Conservation (phyloP, 805 yeast genomes). For the Ogataea trehaloabstinens region DNA sequence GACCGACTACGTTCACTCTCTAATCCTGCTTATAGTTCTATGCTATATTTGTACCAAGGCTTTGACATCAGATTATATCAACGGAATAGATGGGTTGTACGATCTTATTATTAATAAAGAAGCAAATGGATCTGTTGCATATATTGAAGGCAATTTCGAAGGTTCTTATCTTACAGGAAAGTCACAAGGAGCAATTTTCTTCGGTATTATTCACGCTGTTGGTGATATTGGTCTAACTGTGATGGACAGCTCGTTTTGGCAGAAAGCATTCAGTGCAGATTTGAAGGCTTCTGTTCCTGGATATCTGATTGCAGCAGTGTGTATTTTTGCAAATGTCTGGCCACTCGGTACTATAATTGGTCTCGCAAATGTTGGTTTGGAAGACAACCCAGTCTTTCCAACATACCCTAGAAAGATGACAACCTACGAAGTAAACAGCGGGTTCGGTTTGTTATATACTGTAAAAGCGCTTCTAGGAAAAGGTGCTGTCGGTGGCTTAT, state of each 20-base stretch:
- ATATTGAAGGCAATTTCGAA: constrained; percentile 31
- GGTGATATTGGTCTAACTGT: constrained; percentile 40
- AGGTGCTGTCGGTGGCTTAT: constrained; percentile 32
- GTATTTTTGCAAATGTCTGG: constrained; percentile 36
- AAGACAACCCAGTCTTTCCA: constrained; percentile 28
- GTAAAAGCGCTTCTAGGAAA: constrained; percentile 34
- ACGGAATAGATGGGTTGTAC: constrained; percentile 32
- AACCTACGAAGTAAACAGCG: constrained; percentile 29
- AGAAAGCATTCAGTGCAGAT: constrained; percentile 38
- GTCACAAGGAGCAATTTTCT: constrained; percentile 34
- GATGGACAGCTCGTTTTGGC: constrained; percentile 41
- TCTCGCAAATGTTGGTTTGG: constrained; percentile 32
- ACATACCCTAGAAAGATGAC: constrained; percentile 35
- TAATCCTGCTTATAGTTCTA: constrained; percentile 30
- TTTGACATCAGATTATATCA: constrained; percentile 26
- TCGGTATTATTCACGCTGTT: constrained; percentile 34
- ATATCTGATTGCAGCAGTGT: constrained; percentile 34
- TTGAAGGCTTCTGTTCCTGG: constrained; percentile 38
- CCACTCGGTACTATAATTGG: constrained; percentile 37
- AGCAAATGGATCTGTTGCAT: too few relatives aligned
- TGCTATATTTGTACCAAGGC: constrained; percentile 30
- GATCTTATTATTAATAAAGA: constrained; percentile 22
- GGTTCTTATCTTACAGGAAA: constrained; percentile 39
- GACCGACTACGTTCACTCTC: constrained; percentile 35
- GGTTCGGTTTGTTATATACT: constrained; percentile 32